phyloP scores from a whole-genome alignment of 208 protist species.

The Trypanosoma caninum region DNA sequence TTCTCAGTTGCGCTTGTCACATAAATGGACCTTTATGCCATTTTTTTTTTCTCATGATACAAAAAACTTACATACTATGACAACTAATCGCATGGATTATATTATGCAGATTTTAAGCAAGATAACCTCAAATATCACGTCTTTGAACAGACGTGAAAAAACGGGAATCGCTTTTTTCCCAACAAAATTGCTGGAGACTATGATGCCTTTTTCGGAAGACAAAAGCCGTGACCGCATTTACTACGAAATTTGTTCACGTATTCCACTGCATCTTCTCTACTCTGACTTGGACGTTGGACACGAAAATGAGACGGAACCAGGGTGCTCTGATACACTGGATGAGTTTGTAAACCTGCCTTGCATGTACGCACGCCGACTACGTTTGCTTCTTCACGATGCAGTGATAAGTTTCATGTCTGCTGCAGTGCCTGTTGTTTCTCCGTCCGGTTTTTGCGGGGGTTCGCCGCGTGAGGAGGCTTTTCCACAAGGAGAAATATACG shows the following conservation, averaged over 20 bases:
- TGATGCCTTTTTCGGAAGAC: neutral
- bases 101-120: conserved; percentile 21
- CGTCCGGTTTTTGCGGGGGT: neutral
- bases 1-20: neutral
- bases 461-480: neutral
- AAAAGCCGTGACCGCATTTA: conserved; percentile 3
- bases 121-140: conserved; percentile 1
- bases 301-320: neutral
- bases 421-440: neutral
- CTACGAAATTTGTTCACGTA: conserved; percentile 16
- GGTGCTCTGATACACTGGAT: conserved; percentile 6
- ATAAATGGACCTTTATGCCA: conserved; percentile 17
- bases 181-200: neutral
- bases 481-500: neutral
- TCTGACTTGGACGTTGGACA: neutral
- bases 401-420: conserved; percentile 13
- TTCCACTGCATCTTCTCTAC: conserved; percentile 16
- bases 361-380: conserved; percentile 12
- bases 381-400: conserved; percentile 22
- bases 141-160: neutral
- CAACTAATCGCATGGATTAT: conserved; percentile 14
- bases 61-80: conserved; percentile 5
- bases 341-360: conserved; percentile 11
- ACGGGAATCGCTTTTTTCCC: conserved; percentile 19
- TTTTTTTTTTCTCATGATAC: neutral